A percentile compares a stretch with the other conserved stretches of the same genome.
Evolutionary conservation across 2,329 filamentous ascomycete species (phyloP).

Genomic region (Biscogniauxia mediterranea): DNA sequence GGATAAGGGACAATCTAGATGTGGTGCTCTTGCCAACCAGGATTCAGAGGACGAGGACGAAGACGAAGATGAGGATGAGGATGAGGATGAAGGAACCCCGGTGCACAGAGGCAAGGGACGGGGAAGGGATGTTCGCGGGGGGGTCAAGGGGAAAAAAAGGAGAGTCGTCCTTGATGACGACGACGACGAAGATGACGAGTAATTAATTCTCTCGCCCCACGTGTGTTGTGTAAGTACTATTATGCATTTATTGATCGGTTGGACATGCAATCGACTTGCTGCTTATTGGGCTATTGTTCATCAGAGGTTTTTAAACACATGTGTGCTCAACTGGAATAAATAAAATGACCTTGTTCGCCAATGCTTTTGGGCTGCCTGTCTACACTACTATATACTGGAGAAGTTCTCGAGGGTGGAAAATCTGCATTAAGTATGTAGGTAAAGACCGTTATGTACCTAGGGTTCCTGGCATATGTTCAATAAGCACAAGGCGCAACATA

Average conservation of each 20-base stretch:
- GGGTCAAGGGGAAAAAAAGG: constrained; percentile 5
- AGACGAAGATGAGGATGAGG: constrained; percentile 13
- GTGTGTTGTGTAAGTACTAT: not conserved
- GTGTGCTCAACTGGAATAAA: too few species aligned
- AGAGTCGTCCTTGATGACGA: constrained; percentile 10
- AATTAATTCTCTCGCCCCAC: not conserved
- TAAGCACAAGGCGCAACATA: too few species aligned
- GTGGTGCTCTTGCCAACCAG: not conserved
- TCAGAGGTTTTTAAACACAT: too few species aligned
- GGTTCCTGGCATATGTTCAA: too few species aligned
- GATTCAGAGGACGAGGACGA: constrained; percentile 11
- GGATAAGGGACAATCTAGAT: constrained; percentile 7
- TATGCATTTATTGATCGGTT: not conserved
- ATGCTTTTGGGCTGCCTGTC: too few species aligned
- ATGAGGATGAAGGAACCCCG: constrained; percentile 6
- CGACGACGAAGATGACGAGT: constrained; percentile 12
- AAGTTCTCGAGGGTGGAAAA: too few species aligned
- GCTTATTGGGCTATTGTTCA: too few species aligned
- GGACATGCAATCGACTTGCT: not conserved
- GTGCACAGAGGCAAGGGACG: constrained; percentile 10
- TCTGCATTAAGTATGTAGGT: too few species aligned
- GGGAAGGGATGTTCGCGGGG: not conserved
- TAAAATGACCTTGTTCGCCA: too few species aligned
- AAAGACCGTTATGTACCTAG: too few species aligned
- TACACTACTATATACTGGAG: too few species aligned